A percentile compares a stretch with the other conserved stretches of the same genome.
phyloP scores from a whole-genome alignment of 805 yeast species.

The Kuraishia borneana region DNA sequence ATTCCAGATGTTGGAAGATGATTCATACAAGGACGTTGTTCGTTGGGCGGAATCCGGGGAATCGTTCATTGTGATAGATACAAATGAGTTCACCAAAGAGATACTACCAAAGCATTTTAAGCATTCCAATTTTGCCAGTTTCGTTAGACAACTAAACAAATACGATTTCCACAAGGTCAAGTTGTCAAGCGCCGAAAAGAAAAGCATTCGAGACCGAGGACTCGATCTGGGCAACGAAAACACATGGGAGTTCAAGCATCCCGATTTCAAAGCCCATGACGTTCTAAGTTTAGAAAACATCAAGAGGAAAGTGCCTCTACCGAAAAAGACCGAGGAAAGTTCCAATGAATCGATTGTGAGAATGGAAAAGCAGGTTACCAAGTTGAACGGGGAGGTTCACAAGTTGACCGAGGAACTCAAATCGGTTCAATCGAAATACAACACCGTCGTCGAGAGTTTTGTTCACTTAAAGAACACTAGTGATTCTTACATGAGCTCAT shows the following conservation, averaged over 20 bases:
- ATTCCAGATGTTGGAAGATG: conserved; percentile 77
- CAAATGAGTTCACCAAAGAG: conserved; percentile 80
- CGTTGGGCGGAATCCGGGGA: conserved; percentile 84
- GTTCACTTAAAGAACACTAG: conserved; percentile 43
- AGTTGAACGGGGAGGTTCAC: conserved; percentile 20
- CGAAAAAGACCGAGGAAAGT: conserved; percentile 25
- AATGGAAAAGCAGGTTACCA: conserved; percentile 16
- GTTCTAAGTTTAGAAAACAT: conserved; percentile 76
- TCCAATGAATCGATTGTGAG: conserved; percentile 17
- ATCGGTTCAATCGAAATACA: conserved; percentile 43
- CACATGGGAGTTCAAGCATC: conserved; percentile 94
- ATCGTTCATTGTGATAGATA: conserved; percentile 79
- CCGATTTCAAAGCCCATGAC: conserved; percentile 71
- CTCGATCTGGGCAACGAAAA: conserved; percentile 68
- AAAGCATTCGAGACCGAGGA: conserved; percentile 40
- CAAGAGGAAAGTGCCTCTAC: conserved; percentile 65
- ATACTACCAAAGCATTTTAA: conserved; percentile 89
- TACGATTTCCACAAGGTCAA: conserved; percentile 97
- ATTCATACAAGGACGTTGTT: conserved; percentile 63
- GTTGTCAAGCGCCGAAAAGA: conserved; percentile 49
- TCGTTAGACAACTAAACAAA: conserved; percentile 91
- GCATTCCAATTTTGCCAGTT: conserved; percentile 89
- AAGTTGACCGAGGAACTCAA: conserved; percentile 23
- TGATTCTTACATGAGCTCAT: conserved; percentile 43
- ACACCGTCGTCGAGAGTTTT: conserved; percentile 51